Evolutionary conservation across 1,284 basidiomycete species (phyloP).

Genomic region (Puccinia hordei): DNA sequence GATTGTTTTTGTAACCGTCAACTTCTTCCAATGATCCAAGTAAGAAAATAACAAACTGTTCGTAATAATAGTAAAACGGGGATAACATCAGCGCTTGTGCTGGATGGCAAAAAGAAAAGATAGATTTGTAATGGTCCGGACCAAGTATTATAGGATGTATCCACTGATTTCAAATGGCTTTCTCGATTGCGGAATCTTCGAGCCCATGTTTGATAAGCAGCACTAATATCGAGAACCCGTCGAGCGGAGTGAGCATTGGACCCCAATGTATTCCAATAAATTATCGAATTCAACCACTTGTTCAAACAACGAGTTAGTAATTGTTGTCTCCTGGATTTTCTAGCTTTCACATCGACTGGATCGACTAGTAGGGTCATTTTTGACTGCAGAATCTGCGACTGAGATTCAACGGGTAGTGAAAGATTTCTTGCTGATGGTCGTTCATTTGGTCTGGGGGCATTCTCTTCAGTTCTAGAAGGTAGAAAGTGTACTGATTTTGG

Average conservation of each 20-base stretch:
- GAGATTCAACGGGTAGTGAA: background rate
- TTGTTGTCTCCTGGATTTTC: slow-evolving; percentile 16
- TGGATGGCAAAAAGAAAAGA: background rate
- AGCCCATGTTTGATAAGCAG: slow-evolving; percentile 28
- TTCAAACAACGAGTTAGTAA: slow-evolving; percentile 2
- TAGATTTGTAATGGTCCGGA: background rate
- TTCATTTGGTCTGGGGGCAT: background rate
- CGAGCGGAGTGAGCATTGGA: slow-evolving; percentile 15
- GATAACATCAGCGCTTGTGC: background rate
- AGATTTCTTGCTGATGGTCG: background rate
- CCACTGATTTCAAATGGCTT: background rate
- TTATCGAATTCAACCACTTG: slow-evolving; percentile 33
- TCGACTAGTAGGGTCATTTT: slow-evolving; percentile 32
- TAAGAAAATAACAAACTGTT: slow-evolving; percentile 8
- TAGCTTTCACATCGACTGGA: slow-evolving; percentile 17
- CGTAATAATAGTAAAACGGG: background rate
- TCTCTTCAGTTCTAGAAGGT: slow-evolving; percentile 16
- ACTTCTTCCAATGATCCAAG: slow-evolving; percentile 37
- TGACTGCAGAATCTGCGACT: background rate
- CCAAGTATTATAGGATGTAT: slow-evolving; percentile 21
- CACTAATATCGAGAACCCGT: slow-evolving; percentile 32
- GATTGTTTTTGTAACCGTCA: slow-evolving; percentile 31
- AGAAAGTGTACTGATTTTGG: slow-evolving; percentile 45
- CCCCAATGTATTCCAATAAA: slow-evolving; percentile 20
- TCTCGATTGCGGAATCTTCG: background rate